These are phyloP conservation scores for Psidium friedrichsthalianum DNA, from an alignment of 345 rosid genomes.

Conservation along the genomic window DNA sequence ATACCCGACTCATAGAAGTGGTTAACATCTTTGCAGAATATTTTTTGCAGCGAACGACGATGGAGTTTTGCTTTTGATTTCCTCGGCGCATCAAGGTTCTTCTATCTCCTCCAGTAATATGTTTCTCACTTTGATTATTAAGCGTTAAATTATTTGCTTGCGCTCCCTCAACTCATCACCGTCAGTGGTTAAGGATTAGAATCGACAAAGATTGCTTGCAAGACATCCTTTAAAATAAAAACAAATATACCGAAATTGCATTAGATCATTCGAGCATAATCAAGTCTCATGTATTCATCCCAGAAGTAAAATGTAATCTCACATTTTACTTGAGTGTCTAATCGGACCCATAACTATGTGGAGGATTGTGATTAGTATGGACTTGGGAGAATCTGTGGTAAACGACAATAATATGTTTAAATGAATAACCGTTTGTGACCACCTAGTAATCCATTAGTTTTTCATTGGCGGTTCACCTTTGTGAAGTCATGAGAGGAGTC, in stretches of 20 bases:
- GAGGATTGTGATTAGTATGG: not conserved
- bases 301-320: not conserved
- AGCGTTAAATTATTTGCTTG: not conserved
- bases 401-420: rapidly evolving
- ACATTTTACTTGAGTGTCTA: not conserved
- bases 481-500: not conserved
- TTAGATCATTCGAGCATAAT: not conserved
- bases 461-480: not conserved
- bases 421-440: not conserved
- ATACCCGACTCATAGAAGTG: not conserved
- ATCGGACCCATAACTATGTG: not conserved
- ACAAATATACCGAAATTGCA: not conserved
- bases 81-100: not conserved
- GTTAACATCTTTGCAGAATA: not conserved
- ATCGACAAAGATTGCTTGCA: not conserved
- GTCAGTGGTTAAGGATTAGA: not conserved
- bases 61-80: not conserved
- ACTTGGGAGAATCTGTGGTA: not conserved
- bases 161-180: not conserved
- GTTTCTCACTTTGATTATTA: not conserved
- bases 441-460: not conserved
- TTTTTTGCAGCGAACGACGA: not conserved
- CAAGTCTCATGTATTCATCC: not conserved
- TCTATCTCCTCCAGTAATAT: not conserved
- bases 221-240: not conserved